These are phyloP conservation scores for Rhipidocladum racemiflorum DNA, from an alignment of 176 grass and related monocot genomes.

Conservation along the genomic window DNA sequence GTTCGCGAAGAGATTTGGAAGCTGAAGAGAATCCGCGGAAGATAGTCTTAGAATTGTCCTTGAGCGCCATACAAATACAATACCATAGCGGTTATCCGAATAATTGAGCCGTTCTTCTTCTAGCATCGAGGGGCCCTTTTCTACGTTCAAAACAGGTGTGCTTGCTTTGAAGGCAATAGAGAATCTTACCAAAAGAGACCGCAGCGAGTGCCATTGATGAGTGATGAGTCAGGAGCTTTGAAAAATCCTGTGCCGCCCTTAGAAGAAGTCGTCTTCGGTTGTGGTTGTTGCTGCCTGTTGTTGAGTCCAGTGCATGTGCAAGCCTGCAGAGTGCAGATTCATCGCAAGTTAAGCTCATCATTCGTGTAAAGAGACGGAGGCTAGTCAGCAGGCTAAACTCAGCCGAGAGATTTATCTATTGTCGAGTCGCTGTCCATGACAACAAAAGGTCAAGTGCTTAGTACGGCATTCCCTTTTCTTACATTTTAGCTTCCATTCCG, in stretches of 20 bases:
- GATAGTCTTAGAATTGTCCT: background rate
- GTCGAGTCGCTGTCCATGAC: background rate
- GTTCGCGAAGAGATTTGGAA: no score
- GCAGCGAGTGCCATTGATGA: background rate
- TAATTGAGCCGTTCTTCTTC: background rate
- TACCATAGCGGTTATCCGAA: no score
- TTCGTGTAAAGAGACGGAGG: conserved; percentile 18
- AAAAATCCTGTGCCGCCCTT: background rate
- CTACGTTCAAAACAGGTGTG: background rate
- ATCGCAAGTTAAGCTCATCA: background rate
- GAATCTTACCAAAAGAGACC: background rate
- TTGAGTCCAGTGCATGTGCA: background rate
- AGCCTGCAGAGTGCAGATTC: background rate
- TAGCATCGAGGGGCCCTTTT: background rate
- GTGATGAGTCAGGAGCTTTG: background rate
- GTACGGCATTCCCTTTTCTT: background rate
- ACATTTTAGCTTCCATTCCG: background rate
- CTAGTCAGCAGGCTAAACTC: background rate
- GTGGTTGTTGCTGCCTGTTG: background rate
- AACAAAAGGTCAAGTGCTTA: background rate
- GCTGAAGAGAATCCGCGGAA: no score
- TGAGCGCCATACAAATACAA: background rate
- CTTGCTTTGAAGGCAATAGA: conserved; percentile 6
- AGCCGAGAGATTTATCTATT: background rate
- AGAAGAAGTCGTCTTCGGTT: background rate